A percentile compares a stretch with the other conserved stretches of the same genome.
Conservation (phyloP, 2,329 filamentous ascomycete species). For the Botrytis medusae region DNA sequence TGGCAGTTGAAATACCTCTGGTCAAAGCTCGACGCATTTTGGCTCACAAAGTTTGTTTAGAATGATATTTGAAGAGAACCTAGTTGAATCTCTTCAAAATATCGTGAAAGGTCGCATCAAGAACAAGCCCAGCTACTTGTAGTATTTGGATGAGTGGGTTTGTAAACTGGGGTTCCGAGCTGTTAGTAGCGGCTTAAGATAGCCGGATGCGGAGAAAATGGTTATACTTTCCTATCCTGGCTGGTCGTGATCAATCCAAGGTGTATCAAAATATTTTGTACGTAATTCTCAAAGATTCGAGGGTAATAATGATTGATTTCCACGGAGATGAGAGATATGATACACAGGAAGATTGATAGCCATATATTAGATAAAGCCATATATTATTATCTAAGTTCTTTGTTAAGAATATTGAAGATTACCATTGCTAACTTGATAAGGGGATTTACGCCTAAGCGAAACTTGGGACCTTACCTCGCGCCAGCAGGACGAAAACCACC, state of each 20-base stretch:
- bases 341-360: not conserved
- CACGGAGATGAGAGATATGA: not conserved
- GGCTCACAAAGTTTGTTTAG: not conserved
- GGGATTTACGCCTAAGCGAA: not conserved
- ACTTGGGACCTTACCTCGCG: not conserved
- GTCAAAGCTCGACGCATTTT: slow-evolving; percentile 39
- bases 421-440: not conserved
- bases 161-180: not conserved
- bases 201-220: slow-evolving; percentile 3
- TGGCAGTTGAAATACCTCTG: slow-evolving; percentile 33
- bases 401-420: not conserved
- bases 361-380: not conserved
- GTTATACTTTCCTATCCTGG: slow-evolving; percentile 8
- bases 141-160: not conserved
- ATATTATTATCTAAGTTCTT: not conserved
- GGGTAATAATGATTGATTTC: not conserved
- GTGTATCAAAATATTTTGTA: not conserved
- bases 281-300: not conserved
- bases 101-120: not conserved
- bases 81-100: not conserved
- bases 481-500: not conserved
- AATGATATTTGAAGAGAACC: not conserved
- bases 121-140: slow-evolving; percentile 3
- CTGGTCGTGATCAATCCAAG: not conserved
- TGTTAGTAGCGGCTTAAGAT: slow-evolving; percentile 5